A percentile compares a stretch with the other conserved stretches of the same genome.
Conservation (phyloP, 352 stramenopile genomes). For the Phytophthora citricola region DNA sequence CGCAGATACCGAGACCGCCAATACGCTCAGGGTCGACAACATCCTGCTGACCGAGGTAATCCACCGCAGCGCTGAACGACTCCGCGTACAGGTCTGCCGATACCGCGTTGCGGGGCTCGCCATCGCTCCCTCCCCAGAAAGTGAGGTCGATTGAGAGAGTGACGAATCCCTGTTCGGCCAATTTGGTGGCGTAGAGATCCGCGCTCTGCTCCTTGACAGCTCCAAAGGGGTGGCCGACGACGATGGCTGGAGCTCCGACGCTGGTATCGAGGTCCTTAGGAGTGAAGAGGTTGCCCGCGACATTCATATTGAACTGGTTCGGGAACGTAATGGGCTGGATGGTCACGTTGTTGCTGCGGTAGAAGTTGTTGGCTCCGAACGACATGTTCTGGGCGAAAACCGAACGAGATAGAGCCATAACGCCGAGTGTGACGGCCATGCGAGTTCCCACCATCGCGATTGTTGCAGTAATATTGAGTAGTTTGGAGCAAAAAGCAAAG, state of each 20-base stretch:
- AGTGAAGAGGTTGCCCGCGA: conserved; percentile 18
- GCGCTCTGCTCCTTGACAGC: conserved; percentile 35
- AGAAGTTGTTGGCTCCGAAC: conserved; percentile 24
- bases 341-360: conserved; percentile 19
- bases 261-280: conserved; percentile 10
- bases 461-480: conserved; percentile 9
- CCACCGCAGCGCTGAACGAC: conserved; percentile 28
- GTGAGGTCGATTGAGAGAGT: conserved; percentile 23
- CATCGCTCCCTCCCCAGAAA: conserved; percentile 27
- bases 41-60: conserved; percentile 18
- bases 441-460: conserved; percentile 12
- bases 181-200: conserved; percentile 28
- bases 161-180: conserved; percentile 29
- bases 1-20: conserved; percentile 23
- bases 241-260: background rate
- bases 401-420: conserved; percentile 5
- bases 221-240: conserved; percentile 29
- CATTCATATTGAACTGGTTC: conserved; percentile 19
- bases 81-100: conserved; percentile 20
- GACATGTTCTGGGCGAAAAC: conserved; percentile 25
- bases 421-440: conserved; percentile 5
- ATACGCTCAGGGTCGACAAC: conserved; percentile 27
- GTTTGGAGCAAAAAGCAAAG: conserved; percentile 18
- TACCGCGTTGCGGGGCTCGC: conserved; percentile 15
- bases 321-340: conserved; percentile 21